Conservation (phyloP, 1,284 basidiomycete species). For the Athelia sp. region DNA sequence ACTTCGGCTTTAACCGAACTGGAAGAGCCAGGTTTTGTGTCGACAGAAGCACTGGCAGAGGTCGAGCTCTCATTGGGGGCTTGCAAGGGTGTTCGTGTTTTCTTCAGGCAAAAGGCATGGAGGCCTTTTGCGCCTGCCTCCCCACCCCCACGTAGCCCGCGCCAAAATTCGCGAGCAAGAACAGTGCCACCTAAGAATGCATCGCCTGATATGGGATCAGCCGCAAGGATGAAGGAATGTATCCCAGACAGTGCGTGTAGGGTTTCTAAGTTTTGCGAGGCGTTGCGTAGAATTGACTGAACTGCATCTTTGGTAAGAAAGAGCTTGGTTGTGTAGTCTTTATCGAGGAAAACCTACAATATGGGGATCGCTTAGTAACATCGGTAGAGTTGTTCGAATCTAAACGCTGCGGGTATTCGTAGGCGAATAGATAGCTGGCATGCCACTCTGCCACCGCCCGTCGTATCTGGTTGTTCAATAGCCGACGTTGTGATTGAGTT, state of each 20-base stretch:
- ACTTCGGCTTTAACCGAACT: slow-evolving; percentile 43
- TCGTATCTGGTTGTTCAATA: slow-evolving; percentile 38
- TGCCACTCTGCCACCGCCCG: slow-evolving; percentile 53
- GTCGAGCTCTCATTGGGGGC: neutral
- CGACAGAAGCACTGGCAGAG: slow-evolving; percentile 1
- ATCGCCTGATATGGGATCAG: slow-evolving; percentile 41
- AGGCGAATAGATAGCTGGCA: slow-evolving; percentile 45
- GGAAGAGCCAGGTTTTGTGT: slow-evolving; percentile 28
- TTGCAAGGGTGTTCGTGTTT: neutral
- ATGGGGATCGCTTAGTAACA: slow-evolving; percentile 7
- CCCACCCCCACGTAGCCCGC: slow-evolving; percentile 52
- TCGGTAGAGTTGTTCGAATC: too few species aligned
- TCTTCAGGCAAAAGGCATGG: slow-evolving; percentile 37
- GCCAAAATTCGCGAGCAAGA: slow-evolving; percentile 59
- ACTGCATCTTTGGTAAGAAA: slow-evolving; percentile 26
- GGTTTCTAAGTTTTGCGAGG: slow-evolving; percentile 47
- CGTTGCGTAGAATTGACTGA: slow-evolving; percentile 36
- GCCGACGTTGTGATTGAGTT: slow-evolving; percentile 5
- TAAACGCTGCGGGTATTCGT: slow-evolving; percentile 5
- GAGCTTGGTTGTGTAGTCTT: neutral
- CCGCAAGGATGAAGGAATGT: slow-evolving; percentile 57
- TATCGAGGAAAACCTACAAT: neutral
- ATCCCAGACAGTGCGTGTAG: slow-evolving; percentile 41
- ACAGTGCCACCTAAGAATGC: slow-evolving; percentile 61
- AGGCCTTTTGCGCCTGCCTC: slow-evolving; percentile 50